A percentile compares a stretch with the other conserved stretches of the same genome.
phyloP scores from a whole-genome alignment of 345 rosid genomes.

The Moricandia arvensis region DNA sequence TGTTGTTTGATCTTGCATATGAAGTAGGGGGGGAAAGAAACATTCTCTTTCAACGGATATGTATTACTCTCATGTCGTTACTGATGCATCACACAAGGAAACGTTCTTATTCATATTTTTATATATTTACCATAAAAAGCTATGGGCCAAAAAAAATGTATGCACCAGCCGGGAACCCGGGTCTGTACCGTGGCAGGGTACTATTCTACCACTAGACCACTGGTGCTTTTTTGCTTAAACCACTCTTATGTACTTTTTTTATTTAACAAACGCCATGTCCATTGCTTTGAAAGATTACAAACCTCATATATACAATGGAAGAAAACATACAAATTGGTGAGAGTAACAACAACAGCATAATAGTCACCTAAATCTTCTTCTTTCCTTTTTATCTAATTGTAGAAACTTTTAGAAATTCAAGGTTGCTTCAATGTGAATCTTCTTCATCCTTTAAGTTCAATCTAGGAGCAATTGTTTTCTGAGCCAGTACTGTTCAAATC shows the following conservation, averaged over 20 bases:
- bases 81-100: conserved; percentile 29
- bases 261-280: neutral
- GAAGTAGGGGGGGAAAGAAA: conserved; percentile 33
- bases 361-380: neutral
- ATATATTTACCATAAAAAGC: neutral
- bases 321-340: conserved; percentile 10
- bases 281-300: conserved; percentile 6
- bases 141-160: neutral
- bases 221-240: conserved; percentile 28
- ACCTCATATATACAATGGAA: conserved; percentile 2
- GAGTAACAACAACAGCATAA: neutral
- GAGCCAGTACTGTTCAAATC: conserved; percentile 56
- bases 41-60: conserved; percentile 25
- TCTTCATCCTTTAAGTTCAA: conserved; percentile 21
- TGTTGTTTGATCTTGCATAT: conserved; percentile 33
- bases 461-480: conserved; percentile 39
- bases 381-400: neutral
- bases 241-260: neutral
- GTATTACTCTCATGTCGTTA: conserved; percentile 28
- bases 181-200: conserved; percentile 84
- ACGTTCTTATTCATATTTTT: conserved; percentile 13
- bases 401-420: neutral
- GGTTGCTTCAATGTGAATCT: neutral
- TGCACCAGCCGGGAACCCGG: conserved; percentile 84
- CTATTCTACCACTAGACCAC: conserved; percentile 56